Evolutionary conservation across 306 rosid species (phyloP), one percentile per base, ranked within the genome.

Genomic region (Quercus rubra): DNA sequence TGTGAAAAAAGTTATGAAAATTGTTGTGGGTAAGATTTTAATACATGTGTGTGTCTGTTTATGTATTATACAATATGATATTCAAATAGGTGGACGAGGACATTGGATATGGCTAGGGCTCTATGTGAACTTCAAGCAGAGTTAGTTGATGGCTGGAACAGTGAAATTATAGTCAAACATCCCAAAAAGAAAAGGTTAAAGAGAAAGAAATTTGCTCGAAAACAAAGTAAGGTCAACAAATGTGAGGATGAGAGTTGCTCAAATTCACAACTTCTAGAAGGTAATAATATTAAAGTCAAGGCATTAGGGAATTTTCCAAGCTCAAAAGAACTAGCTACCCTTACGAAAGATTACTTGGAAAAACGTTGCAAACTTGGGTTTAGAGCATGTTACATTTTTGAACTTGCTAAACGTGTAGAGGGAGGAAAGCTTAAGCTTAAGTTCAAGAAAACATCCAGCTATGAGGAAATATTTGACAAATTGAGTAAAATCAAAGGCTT

Each of bases 291-390:
- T 1, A 18, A 21, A 41, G 49, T 41, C 8, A 6, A 7, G 9
- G 4, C 56, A 7, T 3, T 71, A 5, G 87, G 87, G 4, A 84
- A 80, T 38, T 84, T 84, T 20, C 87, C 79, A n/a, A 84, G 4
- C 28, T 71, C 84, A 2, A 20, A 4, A 49, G 87, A 84, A 64
- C 13, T 83, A 5, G 79, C 69, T 2, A 33, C 25, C 23, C 27
- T 77, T 54, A 54, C 67, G 4, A 55, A 52, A 52, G 3, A 4
- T 2, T 21, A 21, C 35, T 59, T 83, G 27, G 0, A 21, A 49
- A 49, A 57, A 3, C 19, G 17, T 54, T 61, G 67, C 35, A 61
- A 61, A 52, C 25, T 84, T 19, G 87, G 85, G 21, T 80, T 77
- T 10, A 38, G 87, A 70, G 87, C 82, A 3, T 13, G 1, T 10